These are phyloP conservation scores for Cyclaneusma minus DNA, from an alignment of 2,329 filamentous ascomycete genomes.

Conservation along the genomic window DNA sequence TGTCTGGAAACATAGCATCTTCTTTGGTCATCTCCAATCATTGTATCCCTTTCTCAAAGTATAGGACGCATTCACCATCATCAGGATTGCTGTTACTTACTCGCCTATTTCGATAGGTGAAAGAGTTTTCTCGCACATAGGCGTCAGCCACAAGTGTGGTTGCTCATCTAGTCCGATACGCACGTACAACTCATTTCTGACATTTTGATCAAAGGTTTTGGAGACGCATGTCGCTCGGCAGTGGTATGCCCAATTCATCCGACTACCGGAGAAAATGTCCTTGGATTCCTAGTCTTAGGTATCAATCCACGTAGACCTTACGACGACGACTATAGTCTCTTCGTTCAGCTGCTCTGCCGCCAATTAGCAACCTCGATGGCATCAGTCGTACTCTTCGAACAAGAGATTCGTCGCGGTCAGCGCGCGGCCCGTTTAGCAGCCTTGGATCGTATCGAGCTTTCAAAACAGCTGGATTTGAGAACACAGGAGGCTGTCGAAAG, in stretches of 20 bases:
- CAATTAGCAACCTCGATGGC: conserved; percentile 69
- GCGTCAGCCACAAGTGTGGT: too few species aligned
- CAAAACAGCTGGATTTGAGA: conserved; percentile 53
- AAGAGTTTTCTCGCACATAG: too few species aligned
- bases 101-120: too few species aligned
- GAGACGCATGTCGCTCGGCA: conserved; percentile 52
- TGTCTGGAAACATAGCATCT: too few species aligned
- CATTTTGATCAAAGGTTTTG: conserved; percentile 33
- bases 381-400: conserved; percentile 69
- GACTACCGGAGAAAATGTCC: conserved; percentile 53
- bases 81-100: too few species aligned
- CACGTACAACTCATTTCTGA: background rate
- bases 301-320: conserved; percentile 66
- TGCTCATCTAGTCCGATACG: too few species aligned
- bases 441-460: conserved; percentile 61
- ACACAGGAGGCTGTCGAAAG: conserved; percentile 48
- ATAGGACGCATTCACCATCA: too few species aligned
- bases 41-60: too few species aligned
- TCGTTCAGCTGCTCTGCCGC: conserved; percentile 57
- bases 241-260: conserved; percentile 69
- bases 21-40: too few species aligned
- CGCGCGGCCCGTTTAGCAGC: conserved; percentile 60
- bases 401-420: conserved; percentile 64
- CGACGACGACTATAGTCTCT: conserved; percentile 66
- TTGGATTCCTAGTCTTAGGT: conserved; percentile 67